Evolutionary conservation across 2,329 filamentous ascomycete species (phyloP).

Genomic region (Verticillium isaacii): DNA sequence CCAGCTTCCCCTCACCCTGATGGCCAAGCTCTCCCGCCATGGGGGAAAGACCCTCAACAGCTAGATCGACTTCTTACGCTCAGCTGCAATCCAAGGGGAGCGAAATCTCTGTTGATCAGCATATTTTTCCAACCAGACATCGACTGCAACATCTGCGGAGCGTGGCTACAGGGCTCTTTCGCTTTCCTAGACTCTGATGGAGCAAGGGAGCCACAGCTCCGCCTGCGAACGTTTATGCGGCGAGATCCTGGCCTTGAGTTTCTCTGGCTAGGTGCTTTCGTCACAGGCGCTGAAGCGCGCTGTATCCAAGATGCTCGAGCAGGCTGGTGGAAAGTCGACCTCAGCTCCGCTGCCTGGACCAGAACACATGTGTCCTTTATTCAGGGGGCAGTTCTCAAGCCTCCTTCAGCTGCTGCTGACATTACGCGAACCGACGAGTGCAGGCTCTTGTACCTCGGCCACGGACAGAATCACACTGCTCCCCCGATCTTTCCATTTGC

Average conservation of each 20-base stretch:
- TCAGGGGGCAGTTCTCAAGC: neutral
- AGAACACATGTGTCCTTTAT: conserved; percentile 3
- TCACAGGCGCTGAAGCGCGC: conserved; percentile 8
- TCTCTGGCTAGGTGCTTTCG: conserved; percentile 16
- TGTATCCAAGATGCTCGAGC: neutral
- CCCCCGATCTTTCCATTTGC: conserved; percentile 13
- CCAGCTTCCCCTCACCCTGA: neutral
- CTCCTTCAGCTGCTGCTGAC: neutral
- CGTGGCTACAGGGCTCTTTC: conserved; percentile 15
- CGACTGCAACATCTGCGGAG: conserved; percentile 14
- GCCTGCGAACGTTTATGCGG: conserved; percentile 9
- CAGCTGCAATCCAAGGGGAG: conserved; percentile 12
- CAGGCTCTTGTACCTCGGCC: conserved; percentile 12
- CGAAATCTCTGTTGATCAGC: conserved; percentile 13
- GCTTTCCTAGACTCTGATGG: conserved; percentile 8
- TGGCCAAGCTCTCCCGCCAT: neutral
- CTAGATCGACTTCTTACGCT: conserved; percentile 16
- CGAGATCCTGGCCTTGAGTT: conserved; percentile 13
- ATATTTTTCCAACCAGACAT: conserved; percentile 15
- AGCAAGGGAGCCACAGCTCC: conserved; percentile 5
- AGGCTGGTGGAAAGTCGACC: conserved; percentile 3
- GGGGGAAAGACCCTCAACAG: neutral
- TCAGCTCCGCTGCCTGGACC: conserved; percentile 3
- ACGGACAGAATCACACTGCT: conserved; percentile 4
- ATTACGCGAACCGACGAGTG: conserved; percentile 16